Percentiles rank a stretch among this genome's conserved stretches.
Conservation (phyloP, 2,329 filamentous ascomycete species). For the Fusarium sp. region DNA sequence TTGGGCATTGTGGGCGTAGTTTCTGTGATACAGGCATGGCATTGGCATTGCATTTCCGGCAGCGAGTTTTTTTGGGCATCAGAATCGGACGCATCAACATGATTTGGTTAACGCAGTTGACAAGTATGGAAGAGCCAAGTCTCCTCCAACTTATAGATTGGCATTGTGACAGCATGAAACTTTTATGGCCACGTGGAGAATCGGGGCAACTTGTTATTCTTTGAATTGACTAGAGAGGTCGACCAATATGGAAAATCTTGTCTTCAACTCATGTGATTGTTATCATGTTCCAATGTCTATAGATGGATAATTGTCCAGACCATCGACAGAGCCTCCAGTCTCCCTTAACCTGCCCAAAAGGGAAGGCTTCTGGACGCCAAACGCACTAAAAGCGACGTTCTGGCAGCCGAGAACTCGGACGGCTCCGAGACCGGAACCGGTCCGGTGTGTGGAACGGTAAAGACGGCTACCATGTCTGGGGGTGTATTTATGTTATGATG, state of each 20-base stretch:
- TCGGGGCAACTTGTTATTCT: background rate
- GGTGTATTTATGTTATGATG: background rate
- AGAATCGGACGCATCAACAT: background rate
- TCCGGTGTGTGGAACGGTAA: slow-evolving; percentile 32
- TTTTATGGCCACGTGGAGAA: background rate
- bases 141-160: slow-evolving; percentile 2
- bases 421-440: slow-evolving; percentile 44
- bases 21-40: slow-evolving; percentile 21
- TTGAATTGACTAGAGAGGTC: background rate
- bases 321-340: background rate
- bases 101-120: slow-evolving; percentile 7
- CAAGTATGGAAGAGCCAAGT: slow-evolving; percentile 3
- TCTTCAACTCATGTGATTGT: background rate
- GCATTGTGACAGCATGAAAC: slow-evolving; percentile 4
- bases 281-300: background rate
- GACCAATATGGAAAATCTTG: background rate
- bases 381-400: slow-evolving; percentile 2
- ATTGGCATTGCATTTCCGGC: slow-evolving; percentile 28
- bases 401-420: slow-evolving; percentile 21
- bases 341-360: slow-evolving; percentile 37
- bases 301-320: background rate
- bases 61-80: slow-evolving; percentile 29
- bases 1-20: slow-evolving; percentile 15
- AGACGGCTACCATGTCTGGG: slow-evolving; percentile 16
- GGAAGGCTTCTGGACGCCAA: slow-evolving; percentile 35